Base-by-base conservation (phyloP, 2,329 filamentous ascomycete genomes). In the Cordyceps farinosa region DNA sequence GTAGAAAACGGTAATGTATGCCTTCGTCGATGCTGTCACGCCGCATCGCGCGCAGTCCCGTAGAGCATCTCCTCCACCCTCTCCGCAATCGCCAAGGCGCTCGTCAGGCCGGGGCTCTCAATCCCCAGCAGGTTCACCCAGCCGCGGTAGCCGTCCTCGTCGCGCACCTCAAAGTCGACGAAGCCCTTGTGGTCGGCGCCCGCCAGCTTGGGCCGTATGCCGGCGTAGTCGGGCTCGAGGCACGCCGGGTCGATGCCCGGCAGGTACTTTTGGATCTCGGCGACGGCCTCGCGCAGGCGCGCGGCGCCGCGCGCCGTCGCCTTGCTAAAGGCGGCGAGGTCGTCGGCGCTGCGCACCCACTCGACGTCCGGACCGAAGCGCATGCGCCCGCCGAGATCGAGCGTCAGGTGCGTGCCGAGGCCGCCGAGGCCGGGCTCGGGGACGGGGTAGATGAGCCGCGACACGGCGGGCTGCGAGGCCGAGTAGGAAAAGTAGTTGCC, bases 361-460 rank as follows among this genome's bases (percentile, higher is more conserved):
- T 98, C 92, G 15, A 97, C 90, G 72, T 99, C 95, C 0, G 95
- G 95, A 0, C 95, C 95, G 75, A 99, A 99, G 44, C 92, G 89
- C 50, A 98, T 83, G 1, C 91, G 86, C 0, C 94, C 93, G 0
- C 81, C 84, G 77, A 98, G 83, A 74, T 99, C 95, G 63, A 98
- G 84, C 1, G 95, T 99, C 22, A 99, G 80, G 75, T 99, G 95
- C 0, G 95, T 98, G 54, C 95, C 95, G 0, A 99, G 79, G 0
- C 95, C 94, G 58, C 87, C 93, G 29, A 88, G 85, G 2, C 93
- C 93, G 0, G 92, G 90, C 9, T 90, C 81, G 0, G 94, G 92
- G 0, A 90, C 92, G 0, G 95, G 95, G 72, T 98, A 99, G 57
- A 99, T 82, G 29, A 99, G 85, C 0, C 90, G 91, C 2, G 77